Evolutionary conservation across 2,329 filamentous ascomycete species (phyloP).

Genomic region (Pseudogymnoascus pannorum): DNA sequence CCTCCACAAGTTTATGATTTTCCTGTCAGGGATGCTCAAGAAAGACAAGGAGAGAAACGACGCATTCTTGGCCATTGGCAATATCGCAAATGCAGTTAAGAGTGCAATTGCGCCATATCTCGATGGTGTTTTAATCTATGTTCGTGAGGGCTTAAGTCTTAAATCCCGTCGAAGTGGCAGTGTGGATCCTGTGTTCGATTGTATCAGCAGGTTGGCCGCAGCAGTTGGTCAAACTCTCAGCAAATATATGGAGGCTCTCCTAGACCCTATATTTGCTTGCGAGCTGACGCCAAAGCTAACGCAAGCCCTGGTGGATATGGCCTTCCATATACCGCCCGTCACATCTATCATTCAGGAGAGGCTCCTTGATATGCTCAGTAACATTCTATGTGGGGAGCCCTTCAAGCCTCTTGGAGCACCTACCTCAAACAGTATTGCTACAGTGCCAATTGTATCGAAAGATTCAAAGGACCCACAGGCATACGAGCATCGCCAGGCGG

Average conservation of each 20-base stretch:
- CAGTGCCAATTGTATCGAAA: constrained; percentile 76
- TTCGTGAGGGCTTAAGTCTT: constrained; percentile 79
- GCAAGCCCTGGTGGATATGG: constrained; percentile 95
- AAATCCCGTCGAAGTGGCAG: constrained; percentile 49
- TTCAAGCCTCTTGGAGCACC: constrained; percentile 91
- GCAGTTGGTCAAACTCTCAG: constrained; percentile 94
- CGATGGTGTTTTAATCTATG: constrained; percentile 87
- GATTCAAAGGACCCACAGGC: constrained; percentile 78
- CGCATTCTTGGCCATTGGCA: constrained; percentile 91
- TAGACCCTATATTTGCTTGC: constrained; percentile 95
- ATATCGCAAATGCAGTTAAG: constrained; percentile 92
- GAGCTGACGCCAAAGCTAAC: constrained; percentile 90
- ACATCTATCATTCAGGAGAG: constrained; percentile 90
- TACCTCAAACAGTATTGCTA: constrained; percentile 68
- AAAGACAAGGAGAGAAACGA: constrained; percentile 91
- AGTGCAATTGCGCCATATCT: constrained; percentile 92
- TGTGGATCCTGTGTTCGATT: constrained; percentile 84
- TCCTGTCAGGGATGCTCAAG: constrained; percentile 87
- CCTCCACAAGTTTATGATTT: constrained; percentile 94
- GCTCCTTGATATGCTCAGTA: constrained; percentile 86
- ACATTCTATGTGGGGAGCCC: constrained; percentile 84
- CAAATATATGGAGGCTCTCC: constrained; percentile 94
- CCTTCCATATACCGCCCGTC: constrained; percentile 94
- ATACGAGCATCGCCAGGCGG: constrained; percentile 72
- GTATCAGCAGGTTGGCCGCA: constrained; percentile 91